phyloP scores from a whole-genome alignment of 2,329 filamentous ascomycete species.

The Xylariaceae sp. region DNA sequence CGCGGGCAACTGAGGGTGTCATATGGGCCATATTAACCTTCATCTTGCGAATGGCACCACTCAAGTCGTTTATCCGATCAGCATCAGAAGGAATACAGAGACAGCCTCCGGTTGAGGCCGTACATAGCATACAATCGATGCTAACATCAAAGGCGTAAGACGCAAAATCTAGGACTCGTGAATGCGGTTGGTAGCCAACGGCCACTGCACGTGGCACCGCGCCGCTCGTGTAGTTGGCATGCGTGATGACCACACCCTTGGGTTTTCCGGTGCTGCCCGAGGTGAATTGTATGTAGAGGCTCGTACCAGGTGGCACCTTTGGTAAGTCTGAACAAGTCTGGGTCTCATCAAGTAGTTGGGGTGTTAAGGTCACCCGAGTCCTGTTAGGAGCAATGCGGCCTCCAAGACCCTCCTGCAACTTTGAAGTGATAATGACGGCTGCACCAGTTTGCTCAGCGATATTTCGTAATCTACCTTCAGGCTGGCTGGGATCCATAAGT shows the following conservation, averaged over 20 bases:
- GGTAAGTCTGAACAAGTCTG: constrained; percentile 26
- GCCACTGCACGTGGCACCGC: constrained; percentile 49
- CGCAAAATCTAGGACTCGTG: constrained; percentile 54
- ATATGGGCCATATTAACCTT: constrained; percentile 56
- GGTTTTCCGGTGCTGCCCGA: constrained; percentile 69
- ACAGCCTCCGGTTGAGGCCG: constrained; percentile 55
- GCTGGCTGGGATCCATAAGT: constrained; percentile 54
- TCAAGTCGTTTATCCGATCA: constrained; percentile 57
- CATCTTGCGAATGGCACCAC: constrained; percentile 51
- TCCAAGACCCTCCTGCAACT: constrained; percentile 46
- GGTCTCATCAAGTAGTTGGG: constrained; percentile 31
- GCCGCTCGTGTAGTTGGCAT: constrained; percentile 54
- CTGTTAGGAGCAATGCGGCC: constrained; percentile 44
- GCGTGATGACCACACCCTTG: constrained; percentile 64
- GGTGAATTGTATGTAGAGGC: constrained; percentile 66
- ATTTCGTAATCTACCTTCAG: constrained; percentile 50
- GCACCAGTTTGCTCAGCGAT: constrained; percentile 53
- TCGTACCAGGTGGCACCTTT: constrained; percentile 48
- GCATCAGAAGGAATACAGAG: constrained; percentile 62
- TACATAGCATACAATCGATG: constrained; percentile 61
- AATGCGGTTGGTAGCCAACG: constrained; percentile 49
- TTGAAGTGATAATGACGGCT: constrained; percentile 48
- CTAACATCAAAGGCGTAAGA: constrained; percentile 63
- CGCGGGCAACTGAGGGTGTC: constrained; percentile 57
- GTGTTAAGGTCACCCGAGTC: constrained; percentile 43